Conservation (phyloP, 1,139 yeast species). For the Pneumocystis jirovecii region DNA sequence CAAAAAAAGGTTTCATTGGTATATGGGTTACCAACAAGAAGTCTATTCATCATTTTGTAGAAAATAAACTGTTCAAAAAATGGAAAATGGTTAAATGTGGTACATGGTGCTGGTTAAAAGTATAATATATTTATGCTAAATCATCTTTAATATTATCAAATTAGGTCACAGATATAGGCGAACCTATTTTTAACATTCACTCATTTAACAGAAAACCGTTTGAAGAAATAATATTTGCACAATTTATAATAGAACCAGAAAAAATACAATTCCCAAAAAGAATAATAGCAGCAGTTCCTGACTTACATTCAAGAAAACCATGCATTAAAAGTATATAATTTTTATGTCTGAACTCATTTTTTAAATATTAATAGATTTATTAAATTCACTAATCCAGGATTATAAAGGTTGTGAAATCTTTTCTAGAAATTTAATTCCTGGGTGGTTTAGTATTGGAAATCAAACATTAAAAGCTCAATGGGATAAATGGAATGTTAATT, state of each 20-base stretch:
- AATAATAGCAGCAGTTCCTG: constrained; percentile 1
- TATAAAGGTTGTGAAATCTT: constrained; percentile 1
- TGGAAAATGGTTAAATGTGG: background rate
- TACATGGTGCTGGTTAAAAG: constrained; percentile 1
- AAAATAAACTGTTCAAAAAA: background rate
- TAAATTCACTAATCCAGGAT: background rate
- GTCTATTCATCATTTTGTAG: background rate
- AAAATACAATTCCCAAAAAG: background rate
- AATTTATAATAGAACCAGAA: background rate
- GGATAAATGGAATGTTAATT: background rate
- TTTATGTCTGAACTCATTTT: background rate
- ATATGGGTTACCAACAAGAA: background rate
- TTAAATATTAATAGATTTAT: background rate
- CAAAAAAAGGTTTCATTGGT: background rate
- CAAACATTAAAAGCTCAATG: background rate
- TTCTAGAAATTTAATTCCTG: background rate
- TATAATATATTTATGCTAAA: background rate
- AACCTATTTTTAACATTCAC: constrained; percentile 5
- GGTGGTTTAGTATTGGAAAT: background rate
- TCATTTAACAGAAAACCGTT: constrained; percentile 5
- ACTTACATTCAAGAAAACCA: background rate
- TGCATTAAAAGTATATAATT: background rate
- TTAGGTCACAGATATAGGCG: constrained; percentile 5
- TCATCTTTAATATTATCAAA: background rate
- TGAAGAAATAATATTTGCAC: constrained; percentile 4